These are phyloP conservation scores for Reticulascus tulasneorum DNA, from an alignment of 2,329 filamentous ascomycete genomes.

Conservation along the genomic window DNA sequence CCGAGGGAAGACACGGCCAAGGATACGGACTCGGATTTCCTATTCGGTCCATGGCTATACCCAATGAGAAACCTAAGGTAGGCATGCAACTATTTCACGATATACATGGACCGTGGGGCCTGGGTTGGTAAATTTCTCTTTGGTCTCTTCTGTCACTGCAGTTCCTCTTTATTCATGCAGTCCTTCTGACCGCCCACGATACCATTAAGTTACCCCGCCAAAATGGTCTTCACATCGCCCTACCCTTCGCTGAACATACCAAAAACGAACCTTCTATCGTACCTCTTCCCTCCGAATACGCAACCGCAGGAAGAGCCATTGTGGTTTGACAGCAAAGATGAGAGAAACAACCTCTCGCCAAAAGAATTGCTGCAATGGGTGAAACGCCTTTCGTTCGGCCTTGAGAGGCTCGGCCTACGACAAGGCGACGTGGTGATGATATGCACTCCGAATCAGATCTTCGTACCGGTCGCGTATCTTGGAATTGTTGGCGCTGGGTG, in stretches of 20 bases:
- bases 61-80: too few species aligned
- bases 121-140: too few species aligned
- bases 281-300: constrained; percentile 27
- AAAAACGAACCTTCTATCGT: constrained; percentile 37
- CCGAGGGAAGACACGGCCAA: constrained; percentile 8
- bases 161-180: too few species aligned
- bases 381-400: constrained; percentile 44
- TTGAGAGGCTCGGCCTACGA: constrained; percentile 40
- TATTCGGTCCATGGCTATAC: too few species aligned
- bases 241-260: constrained; percentile 39
- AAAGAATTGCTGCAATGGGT: constrained; percentile 45
- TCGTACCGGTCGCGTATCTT: constrained; percentile 50
- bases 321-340: constrained; percentile 49
- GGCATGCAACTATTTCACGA: too few species aligned
- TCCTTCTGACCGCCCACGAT: too few species aligned
- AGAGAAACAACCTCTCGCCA: constrained; percentile 39
- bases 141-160: too few species aligned
- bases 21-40: neutral
- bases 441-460: constrained; percentile 51
- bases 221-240: constrained; percentile 39
- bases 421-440: constrained; percentile 50
- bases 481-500: constrained; percentile 48
- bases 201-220: too few species aligned
- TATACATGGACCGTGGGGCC: too few species aligned
- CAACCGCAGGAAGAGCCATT: constrained; percentile 40